Conservation (phyloP, 139 green algal genomes). For the Chlamydomonas schloesseri region DNA sequence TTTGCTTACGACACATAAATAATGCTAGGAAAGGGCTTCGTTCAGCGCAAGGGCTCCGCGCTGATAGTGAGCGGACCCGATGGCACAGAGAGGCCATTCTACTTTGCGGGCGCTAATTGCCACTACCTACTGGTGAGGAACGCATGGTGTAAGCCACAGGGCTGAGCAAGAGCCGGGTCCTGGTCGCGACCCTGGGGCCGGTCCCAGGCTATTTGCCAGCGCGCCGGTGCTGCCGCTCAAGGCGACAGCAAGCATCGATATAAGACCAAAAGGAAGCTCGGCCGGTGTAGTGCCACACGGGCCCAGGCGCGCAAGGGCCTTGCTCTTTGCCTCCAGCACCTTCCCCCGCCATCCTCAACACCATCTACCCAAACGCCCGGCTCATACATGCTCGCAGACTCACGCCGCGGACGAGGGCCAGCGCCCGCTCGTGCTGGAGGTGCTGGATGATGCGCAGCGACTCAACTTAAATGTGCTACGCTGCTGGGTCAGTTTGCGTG, state of each 20-base stretch:
- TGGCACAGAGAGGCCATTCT: conserved; percentile 54
- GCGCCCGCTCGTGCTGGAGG: conserved; percentile 31
- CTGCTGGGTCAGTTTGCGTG: background rate
- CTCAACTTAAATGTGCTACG: background rate
- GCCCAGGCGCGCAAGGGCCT: no score
- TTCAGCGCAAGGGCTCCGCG: background rate
- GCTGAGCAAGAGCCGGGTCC: no score
- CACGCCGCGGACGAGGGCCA: conserved; percentile 37
- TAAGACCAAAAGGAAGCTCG: no score
- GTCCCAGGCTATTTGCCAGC: no score
- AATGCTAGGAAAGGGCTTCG: background rate
- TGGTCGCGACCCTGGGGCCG: no score
- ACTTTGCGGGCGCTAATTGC: conserved; percentile 77
- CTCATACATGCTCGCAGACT: background rate
- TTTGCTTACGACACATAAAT: background rate
- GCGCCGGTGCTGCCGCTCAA: no score
- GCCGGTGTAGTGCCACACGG: no score
- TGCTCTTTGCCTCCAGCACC: no score
- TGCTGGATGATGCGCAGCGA: conserved; percentile 21
- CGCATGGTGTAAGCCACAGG: no score
- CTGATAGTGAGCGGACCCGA: background rate
- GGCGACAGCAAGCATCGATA: no score
- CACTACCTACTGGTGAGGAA: conserved; percentile 76
- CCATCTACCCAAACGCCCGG: no score
- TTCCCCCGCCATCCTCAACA: no score